Conservation (phyloP, 768 basidiomycete species). For the Trametes maxima region DNA sequence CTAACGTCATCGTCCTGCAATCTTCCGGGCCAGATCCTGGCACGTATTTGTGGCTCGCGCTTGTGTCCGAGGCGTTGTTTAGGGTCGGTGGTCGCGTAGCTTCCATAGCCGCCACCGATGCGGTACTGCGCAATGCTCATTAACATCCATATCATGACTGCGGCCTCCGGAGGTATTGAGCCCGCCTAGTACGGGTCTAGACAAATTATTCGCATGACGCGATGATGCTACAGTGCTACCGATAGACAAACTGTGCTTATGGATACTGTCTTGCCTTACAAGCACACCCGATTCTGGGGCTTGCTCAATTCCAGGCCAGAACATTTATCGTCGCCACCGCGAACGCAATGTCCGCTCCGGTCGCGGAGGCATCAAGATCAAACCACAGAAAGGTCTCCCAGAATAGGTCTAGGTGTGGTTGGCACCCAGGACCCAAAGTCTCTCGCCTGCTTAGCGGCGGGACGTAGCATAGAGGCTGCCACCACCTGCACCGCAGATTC, state of each 20-base stretch:
- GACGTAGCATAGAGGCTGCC: not conserved
- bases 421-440: not conserved
- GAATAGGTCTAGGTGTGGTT: not conserved
- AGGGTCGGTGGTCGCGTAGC: not conserved
- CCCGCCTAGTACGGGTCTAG: not conserved
- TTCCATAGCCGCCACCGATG: not conserved
- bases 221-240: not conserved
- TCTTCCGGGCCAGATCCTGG: slow-evolving; percentile 14
- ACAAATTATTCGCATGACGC: not conserved
- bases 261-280: not conserved
- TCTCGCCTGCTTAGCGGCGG: not conserved
- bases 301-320: slow-evolving; percentile 1
- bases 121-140: not conserved
- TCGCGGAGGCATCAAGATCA: slow-evolving; percentile 12
- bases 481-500: not conserved
- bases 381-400: not conserved
- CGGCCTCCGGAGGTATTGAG: not conserved
- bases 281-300: not conserved
- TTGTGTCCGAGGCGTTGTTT: slow-evolving; percentile 8
- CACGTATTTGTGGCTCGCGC: not conserved
- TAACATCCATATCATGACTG: not conserved
- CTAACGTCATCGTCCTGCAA: slow-evolving; percentile 18
- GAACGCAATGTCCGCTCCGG: slow-evolving; percentile 6
- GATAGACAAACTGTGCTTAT: not conserved
- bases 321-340: slow-evolving; percentile 2